Base-by-base conservation (phyloP, 2,329 filamentous ascomycete genomes). In the Penicillium sp. region DNA sequence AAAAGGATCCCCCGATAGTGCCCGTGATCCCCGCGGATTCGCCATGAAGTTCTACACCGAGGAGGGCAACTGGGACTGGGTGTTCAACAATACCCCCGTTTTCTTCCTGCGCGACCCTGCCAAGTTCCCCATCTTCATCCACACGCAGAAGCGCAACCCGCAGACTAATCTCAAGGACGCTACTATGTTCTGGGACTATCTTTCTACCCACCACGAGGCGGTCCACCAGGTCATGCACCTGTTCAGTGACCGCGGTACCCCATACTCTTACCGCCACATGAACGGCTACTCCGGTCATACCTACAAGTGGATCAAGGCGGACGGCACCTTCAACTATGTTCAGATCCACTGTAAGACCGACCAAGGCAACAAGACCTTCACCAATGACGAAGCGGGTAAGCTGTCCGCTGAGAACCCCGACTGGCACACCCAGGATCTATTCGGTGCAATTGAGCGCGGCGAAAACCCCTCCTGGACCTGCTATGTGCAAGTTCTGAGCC, bases 41-140 rank as follows among this genome's bases (percentile, higher is more conserved):
- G 81, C 86, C 1, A 78, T 89, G 59, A 91, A 90, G 74, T 87
- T 91, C 73, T 80, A 85, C 35, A 90, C 87, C 0, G 83, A 86
- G 16, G 84, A 90, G 62, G 87, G 87, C n/a, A 89, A 89, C 62
- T 88, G 83, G 81, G 86, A 89, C 65, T 78, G 86, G 70, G 86
- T 90, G 14, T 84, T 82, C 57, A 89, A 89, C 76, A 90, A 90
- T 68, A 89, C 85, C 0, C 87, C 87, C 0, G 83, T 89, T 2
- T 91, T 90, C 78, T 90, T 91, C 73, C 67, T 90, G n/a, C 78
- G 87, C 49, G 87, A 90, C 58, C 85, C 87, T 0, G 80, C 84
- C 59, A 90, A 90, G 70, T 90, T 89, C 67, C 87, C 87, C 23
- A 76, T 86, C 65, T 86, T 89, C 65, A 89, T 89, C 49, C 87